A percentile compares a stretch with the other conserved stretches of the same genome.
These are phyloP conservation scores for Beta macrorhiza DNA, from an alignment of 179 eudicot genomes.

Conservation along the genomic window DNA sequence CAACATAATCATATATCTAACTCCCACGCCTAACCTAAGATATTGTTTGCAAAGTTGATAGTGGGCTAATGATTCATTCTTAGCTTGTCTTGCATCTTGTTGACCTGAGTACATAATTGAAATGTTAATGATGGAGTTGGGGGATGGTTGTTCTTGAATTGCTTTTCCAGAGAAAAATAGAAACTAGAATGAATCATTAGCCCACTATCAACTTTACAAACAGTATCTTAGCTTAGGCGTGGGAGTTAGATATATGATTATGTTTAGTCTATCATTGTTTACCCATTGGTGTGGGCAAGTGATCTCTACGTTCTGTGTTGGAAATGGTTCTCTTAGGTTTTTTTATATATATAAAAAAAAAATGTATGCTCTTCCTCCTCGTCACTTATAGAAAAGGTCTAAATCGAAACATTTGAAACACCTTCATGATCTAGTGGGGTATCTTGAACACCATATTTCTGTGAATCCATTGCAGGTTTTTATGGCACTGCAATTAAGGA, in stretches of 20 bases:
- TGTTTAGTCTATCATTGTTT: not conserved
- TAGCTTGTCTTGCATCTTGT: too few relatives aligned
- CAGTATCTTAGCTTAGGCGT: not conserved
- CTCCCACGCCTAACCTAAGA: not conserved
- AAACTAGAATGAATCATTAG: not conserved
- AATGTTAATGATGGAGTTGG: too few relatives aligned
- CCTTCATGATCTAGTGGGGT: not conserved
- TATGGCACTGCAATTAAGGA: not conserved
- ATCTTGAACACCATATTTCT: not conserved
- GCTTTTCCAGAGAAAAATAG: too few relatives aligned
- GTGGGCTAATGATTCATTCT: not conserved
- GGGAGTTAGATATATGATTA: not conserved
- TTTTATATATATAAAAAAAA: too few relatives aligned
- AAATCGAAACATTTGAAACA: not conserved
- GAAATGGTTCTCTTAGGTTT: not conserved
- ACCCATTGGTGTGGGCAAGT: not conserved
- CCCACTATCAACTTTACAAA: not conserved
- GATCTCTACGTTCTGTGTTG: not conserved
- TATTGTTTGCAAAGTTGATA: not conserved
- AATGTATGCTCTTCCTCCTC: not conserved
- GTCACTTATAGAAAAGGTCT: not conserved
- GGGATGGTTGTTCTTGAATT: too few relatives aligned
- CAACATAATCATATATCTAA: not conserved
- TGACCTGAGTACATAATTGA: too few relatives aligned
- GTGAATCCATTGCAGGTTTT: not conserved